phyloP scores from a whole-genome alignment of 2,329 filamentous ascomycete genomes.

The Scedosporium aurantiacum region DNA sequence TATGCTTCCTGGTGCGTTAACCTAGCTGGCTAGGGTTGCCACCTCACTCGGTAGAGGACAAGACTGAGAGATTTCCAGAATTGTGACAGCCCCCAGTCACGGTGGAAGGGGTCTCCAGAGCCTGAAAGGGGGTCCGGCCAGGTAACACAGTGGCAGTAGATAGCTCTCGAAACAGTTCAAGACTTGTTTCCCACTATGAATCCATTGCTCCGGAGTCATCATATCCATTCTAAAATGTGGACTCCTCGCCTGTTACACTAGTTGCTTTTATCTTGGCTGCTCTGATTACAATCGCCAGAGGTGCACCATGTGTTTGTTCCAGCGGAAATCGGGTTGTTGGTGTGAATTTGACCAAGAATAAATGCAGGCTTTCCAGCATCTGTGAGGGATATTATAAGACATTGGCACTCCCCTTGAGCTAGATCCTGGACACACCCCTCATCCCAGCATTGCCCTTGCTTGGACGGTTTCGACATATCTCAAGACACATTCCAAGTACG shows the following conservation, averaged over 20 bases:
- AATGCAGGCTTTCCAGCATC: neutral
- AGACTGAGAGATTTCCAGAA: neutral
- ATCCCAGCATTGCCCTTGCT: constrained; percentile 1
- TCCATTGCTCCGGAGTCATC: no score
- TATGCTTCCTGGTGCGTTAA: no score
- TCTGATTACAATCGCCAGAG: no score
- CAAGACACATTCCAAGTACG: constrained; percentile 6
- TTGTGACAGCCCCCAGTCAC: neutral
- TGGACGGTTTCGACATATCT: constrained; percentile 2
- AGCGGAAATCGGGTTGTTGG: no score
- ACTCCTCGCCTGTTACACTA: no score
- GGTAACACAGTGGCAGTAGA: no score
- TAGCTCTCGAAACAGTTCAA: no score
- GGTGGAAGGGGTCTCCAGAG: neutral
- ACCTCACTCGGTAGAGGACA: neutral
- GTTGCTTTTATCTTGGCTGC: no score
- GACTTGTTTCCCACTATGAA: no score
- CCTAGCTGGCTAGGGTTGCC: neutral
- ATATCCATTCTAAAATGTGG: no score
- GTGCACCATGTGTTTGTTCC: no score
- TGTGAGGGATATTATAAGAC: no score
- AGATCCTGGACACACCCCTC: constrained; percentile 6
- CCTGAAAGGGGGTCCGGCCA: neutral
- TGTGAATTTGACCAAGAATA: neutral
- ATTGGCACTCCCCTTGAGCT: neutral